These are phyloP conservation scores for Torulaspora indica DNA, from an alignment of 805 yeast species.

Conservation along the genomic window DNA sequence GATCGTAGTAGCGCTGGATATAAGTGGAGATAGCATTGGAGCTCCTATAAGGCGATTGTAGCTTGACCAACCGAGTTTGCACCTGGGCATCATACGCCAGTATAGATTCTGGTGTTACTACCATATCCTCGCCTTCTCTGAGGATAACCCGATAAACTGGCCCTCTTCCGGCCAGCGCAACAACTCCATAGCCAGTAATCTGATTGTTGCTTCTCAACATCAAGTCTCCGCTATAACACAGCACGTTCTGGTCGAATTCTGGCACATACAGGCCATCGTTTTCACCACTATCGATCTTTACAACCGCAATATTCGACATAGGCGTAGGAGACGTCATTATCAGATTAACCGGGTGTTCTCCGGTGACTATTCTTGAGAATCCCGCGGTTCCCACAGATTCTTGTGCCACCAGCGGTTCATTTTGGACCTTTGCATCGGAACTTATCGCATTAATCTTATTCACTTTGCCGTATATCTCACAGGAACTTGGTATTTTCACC, in stretches of 20 bases:
- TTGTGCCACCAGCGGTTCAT: slow-evolving; percentile 14
- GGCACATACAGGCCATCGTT: slow-evolving; percentile 23
- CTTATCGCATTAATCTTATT: slow-evolving; percentile 20
- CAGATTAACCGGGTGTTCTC: slow-evolving; percentile 27
- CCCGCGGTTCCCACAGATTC: slow-evolving; percentile 9
- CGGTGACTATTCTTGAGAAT: slow-evolving; percentile 18
- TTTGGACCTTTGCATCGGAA: slow-evolving; percentile 7
- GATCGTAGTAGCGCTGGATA: slow-evolving; percentile 11
- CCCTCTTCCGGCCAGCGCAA: slow-evolving; percentile 33
- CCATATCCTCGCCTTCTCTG: slow-evolving; percentile 23
- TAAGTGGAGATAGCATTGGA: slow-evolving; percentile 9
- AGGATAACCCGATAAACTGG: slow-evolving; percentile 30
- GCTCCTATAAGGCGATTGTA: slow-evolving; percentile 8
- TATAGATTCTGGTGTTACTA: slow-evolving; percentile 24
- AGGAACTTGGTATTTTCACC: slow-evolving; percentile 23
- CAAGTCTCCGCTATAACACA: slow-evolving; percentile 30
- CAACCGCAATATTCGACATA: slow-evolving; percentile 25
- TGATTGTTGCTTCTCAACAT: slow-evolving; percentile 11
- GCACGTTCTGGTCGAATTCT: slow-evolving; percentile 16
- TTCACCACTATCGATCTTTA: slow-evolving; percentile 23
- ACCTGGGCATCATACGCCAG: slow-evolving; percentile 20
- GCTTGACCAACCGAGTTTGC: slow-evolving; percentile 5
- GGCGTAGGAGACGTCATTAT: slow-evolving; percentile 31
- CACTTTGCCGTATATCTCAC: slow-evolving; percentile 22
- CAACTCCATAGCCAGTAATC: slow-evolving; percentile 27